Percentiles rank a stretch among this genome's conserved stretches.
Evolutionary conservation across 192 early-diverging fungal species (phyloP).

Genomic region (Radiomyces spectabilis): DNA sequence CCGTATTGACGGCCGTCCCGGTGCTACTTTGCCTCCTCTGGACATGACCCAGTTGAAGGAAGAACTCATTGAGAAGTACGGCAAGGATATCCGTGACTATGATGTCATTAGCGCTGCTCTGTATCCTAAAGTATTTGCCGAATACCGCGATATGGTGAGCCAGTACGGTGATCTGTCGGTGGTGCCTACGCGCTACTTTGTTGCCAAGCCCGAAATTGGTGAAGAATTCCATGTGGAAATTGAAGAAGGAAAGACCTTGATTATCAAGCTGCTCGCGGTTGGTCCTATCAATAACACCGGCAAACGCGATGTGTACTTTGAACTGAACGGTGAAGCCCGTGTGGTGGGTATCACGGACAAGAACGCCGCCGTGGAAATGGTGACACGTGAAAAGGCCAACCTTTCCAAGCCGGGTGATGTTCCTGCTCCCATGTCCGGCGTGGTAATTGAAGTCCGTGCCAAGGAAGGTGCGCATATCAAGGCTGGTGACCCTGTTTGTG

Average conservation of each 20-base stretch:
- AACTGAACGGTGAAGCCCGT: slow-evolving; percentile 90
- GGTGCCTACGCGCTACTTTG: slow-evolving; percentile 88
- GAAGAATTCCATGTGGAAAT: slow-evolving; percentile 87
- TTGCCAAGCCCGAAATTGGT: slow-evolving; percentile 75
- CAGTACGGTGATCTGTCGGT: slow-evolving; percentile 83
- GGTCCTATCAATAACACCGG: slow-evolving; percentile 77
- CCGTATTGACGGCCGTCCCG: slow-evolving; percentile 80
- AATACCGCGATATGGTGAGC: slow-evolving; percentile 65
- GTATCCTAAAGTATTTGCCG: slow-evolving; percentile 91
- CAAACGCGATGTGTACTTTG: slow-evolving; percentile 91
- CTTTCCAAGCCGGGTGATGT: slow-evolving; percentile 70
- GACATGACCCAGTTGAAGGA: slow-evolving; percentile 69
- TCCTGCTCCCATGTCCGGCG: slow-evolving; percentile 94
- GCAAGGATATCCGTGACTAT: slow-evolving; percentile 72
- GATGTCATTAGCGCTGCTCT: slow-evolving; percentile 84
- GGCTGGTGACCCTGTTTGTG: slow-evolving; percentile 84
- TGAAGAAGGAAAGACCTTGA: slow-evolving; percentile 83
- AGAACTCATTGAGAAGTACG: slow-evolving; percentile 78
- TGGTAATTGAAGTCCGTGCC: slow-evolving; percentile 87
- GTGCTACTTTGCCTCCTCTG: slow-evolving; percentile 67
- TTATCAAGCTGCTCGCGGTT: slow-evolving; percentile 84
- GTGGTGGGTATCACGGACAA: slow-evolving; percentile 66
- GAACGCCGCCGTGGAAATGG: slow-evolving; percentile 55
- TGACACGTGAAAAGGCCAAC: slow-evolving; percentile 71
- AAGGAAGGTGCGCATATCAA: slow-evolving; percentile 77